phyloP scores from a whole-genome alignment of 2,329 filamentous ascomycete genomes.

The Davidsoniella eucalypti region DNA sequence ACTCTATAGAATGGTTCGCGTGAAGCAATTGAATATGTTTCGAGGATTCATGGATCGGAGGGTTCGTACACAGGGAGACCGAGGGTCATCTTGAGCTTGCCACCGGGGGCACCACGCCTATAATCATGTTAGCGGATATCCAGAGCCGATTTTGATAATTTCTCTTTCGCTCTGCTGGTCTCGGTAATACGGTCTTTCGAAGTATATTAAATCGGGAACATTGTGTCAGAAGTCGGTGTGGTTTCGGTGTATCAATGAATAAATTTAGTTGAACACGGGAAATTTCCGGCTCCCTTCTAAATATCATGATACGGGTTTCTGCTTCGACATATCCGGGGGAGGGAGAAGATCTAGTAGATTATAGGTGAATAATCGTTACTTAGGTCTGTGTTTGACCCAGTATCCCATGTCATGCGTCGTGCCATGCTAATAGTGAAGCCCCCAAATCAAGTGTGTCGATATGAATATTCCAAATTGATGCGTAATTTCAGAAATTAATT shows the following conservation, averaged over 20 bases:
- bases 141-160: conserved; percentile 4
- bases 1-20: conserved; percentile 7
- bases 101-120: conserved; percentile 83
- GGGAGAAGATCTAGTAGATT: no score
- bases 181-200: neutral
- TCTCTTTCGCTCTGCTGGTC: neutral
- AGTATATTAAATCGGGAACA: neutral
- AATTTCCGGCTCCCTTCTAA: no score
- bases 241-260: no score
- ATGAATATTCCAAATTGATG: neutral
- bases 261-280: no score
- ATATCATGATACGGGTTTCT: no score
- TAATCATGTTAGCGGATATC: conserved; percentile 21
- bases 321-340: no score
- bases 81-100: conserved; percentile 99
- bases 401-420: no score
- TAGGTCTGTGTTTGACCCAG: no score
- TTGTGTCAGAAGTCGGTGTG: neutral
- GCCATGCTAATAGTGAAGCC: no score
- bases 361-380: no score
- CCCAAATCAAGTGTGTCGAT: neutral
- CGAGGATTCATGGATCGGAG: neutral
- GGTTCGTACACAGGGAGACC: conserved; percentile 91
- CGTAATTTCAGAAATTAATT: neutral
- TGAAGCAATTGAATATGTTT: neutral